These are phyloP conservation scores for Wickerhamomyces tratensis DNA, from an alignment of 805 yeast genomes.

Conservation along the genomic window DNA sequence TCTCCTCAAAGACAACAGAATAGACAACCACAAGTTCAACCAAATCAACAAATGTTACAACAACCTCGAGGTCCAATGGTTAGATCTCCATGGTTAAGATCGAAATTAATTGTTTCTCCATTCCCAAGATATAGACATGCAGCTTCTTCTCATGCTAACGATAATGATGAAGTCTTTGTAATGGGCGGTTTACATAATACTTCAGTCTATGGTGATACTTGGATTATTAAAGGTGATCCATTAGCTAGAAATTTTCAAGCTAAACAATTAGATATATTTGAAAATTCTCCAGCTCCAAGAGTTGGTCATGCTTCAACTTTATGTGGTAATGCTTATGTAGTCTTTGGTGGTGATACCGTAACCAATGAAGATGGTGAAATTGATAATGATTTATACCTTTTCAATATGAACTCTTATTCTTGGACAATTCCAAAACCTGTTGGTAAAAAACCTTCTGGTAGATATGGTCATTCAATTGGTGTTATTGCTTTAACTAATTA, in stretches of 20 bases:
- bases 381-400: constrained; percentile 84
- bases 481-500: constrained; percentile 57
- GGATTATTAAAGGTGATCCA: constrained; percentile 63
- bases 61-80: constrained; percentile 9
- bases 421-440: constrained; percentile 74
- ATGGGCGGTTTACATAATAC: constrained; percentile 96
- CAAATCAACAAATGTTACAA: constrained; percentile 15
- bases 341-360: constrained; percentile 95
- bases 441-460: constrained; percentile 76
- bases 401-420: constrained; percentile 66
- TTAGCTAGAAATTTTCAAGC: constrained; percentile 23
- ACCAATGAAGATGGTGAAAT: constrained; percentile 67
- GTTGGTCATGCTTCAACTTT: constrained; percentile 92
- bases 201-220: constrained; percentile 89
- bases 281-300: constrained; percentile 86
- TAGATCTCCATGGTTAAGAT: constrained; percentile 57
- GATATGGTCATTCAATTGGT: constrained; percentile 89
- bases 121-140: constrained; percentile 95
- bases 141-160: constrained; percentile 65
- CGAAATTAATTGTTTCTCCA: constrained; percentile 63
- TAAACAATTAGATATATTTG: constrained; percentile 56
- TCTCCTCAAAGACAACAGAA: constrained; percentile 1
- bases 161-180: constrained; percentile 70
- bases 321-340: constrained; percentile 89
- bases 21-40: constrained; percentile 1